These are phyloP conservation scores for Neohortaea acidophila DNA, from an alignment of 495 filamentous ascomycete genomes.

Conservation along the genomic window DNA sequence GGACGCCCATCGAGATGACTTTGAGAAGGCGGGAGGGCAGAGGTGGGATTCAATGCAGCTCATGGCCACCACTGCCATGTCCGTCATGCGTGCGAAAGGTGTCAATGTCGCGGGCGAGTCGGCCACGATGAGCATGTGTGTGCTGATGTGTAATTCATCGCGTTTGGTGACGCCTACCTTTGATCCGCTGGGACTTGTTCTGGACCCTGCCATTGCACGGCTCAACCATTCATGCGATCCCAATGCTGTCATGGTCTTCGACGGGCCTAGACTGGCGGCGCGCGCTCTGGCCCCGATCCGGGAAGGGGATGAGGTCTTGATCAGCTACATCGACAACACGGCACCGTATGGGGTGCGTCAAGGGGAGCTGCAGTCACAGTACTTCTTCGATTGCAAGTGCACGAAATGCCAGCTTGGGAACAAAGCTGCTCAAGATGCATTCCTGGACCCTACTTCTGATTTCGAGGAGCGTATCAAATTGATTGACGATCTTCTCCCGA, in stretches of 20 bases:
- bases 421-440: conserved; percentile 18
- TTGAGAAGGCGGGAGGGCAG: conserved; percentile 23
- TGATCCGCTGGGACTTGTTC: conserved; percentile 44
- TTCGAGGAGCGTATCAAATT: conserved; percentile 1
- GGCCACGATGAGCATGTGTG: conserved; percentile 9
- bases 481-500: background rate
- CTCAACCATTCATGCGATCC: conserved; percentile 61
- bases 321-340: conserved; percentile 53
- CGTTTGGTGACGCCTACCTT: conserved; percentile 38
- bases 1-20: conserved; percentile 36
- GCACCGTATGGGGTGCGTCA: conserved; percentile 34
- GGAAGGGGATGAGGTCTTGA: conserved; percentile 45
- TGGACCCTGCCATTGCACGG: conserved; percentile 41
- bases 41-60: conserved; percentile 36
- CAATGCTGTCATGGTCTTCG: conserved; percentile 50
- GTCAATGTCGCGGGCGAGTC: background rate
- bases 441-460: conserved; percentile 3
- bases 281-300: conserved; percentile 33
- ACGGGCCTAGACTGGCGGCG: conserved; percentile 31
- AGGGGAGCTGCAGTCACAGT: conserved; percentile 38
- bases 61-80: conserved; percentile 38
- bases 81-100: conserved; percentile 33
- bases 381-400: conserved; percentile 54
- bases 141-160: conserved; percentile 5
- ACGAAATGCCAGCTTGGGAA: conserved; percentile 32